A percentile compares a stretch with the other conserved stretches of the same genome.
phyloP scores from a whole-genome alignment of 2,329 filamentous ascomycete genomes.

The Phoma sp. region DNA sequence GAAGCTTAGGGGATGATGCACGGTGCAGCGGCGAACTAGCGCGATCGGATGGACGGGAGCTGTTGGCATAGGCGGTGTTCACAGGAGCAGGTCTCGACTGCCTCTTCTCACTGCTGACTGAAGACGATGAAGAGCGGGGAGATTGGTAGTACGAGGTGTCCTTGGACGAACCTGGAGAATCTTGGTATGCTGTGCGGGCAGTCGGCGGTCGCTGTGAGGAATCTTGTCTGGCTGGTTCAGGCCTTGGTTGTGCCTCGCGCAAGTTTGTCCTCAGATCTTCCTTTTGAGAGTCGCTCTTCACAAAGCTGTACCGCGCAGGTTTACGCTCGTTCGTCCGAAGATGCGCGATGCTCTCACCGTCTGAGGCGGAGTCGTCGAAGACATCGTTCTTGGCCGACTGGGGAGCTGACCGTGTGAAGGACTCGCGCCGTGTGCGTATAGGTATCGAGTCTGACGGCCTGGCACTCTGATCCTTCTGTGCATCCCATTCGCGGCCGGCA shows the following conservation, averaged over 20 bases:
- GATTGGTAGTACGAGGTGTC: slow-evolving; percentile 32
- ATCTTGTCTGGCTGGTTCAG: slow-evolving; percentile 27
- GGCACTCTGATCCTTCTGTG: slow-evolving; percentile 29
- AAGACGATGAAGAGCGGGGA: slow-evolving; percentile 43
- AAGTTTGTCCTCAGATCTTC: slow-evolving; percentile 43
- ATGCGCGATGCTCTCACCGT: slow-evolving; percentile 35
- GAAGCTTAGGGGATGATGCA: slow-evolving; percentile 39
- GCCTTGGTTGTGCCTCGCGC: slow-evolving; percentile 24
- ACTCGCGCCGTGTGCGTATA: slow-evolving; percentile 37
- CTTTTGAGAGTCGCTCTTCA: slow-evolving; percentile 45
- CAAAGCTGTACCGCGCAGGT: slow-evolving; percentile 51
- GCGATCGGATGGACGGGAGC: slow-evolving; percentile 29
- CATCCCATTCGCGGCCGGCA: slow-evolving; percentile 24
- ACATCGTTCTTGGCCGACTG: slow-evolving; percentile 31
- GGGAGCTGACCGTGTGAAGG: slow-evolving; percentile 22
- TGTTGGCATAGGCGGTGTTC: slow-evolving; percentile 25
- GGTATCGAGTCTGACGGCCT: slow-evolving; percentile 38
- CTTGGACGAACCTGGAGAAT: slow-evolving; percentile 38
- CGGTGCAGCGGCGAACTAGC: slow-evolving; percentile 38
- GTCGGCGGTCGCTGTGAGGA: slow-evolving; percentile 23
- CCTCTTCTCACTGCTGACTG: slow-evolving; percentile 30
- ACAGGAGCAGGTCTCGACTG: slow-evolving; percentile 28
- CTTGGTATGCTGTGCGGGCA: slow-evolving; percentile 23
- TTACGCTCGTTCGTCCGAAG: slow-evolving; percentile 41
- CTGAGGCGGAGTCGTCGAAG: slow-evolving; percentile 41